Percentiles rank a stretch among this genome's conserved stretches.
Conservation (phyloP, 78 protist genomes). For the Emiliania huxleyi region DNA sequence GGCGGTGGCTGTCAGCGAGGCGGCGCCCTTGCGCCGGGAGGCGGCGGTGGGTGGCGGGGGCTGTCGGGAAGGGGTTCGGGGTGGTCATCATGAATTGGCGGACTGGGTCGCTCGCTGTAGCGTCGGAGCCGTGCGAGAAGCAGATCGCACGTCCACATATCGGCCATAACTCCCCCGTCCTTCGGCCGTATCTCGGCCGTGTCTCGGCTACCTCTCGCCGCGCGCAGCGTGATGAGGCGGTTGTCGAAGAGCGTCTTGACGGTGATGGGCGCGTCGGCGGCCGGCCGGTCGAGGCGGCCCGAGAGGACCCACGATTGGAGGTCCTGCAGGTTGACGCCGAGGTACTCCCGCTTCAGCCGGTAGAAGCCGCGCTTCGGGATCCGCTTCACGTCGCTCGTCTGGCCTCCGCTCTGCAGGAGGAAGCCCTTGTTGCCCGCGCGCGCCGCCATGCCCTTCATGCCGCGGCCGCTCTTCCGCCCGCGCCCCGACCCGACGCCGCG, state of each 20-base stretch:
- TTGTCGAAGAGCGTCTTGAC: background rate
- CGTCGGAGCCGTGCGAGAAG: too few relatives aligned
- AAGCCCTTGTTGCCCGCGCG: background rate
- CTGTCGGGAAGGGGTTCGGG: too few relatives aligned
- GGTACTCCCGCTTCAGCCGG: background rate
- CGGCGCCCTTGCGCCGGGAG: too few relatives aligned
- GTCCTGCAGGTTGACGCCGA: background rate
- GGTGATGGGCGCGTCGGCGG: background rate
- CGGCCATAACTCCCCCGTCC: too few relatives aligned
- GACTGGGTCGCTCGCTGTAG: too few relatives aligned
- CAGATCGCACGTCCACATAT: too few relatives aligned
- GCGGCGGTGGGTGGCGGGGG: too few relatives aligned
- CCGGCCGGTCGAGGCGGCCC: background rate
- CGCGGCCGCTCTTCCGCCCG: background rate
- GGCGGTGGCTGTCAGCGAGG: too few relatives aligned
- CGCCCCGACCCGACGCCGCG: conserved; percentile 1
- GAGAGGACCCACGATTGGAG: background rate
- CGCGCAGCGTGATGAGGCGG: background rate
- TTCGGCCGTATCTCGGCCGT: too few relatives aligned
- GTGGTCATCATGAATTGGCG: too few relatives aligned
- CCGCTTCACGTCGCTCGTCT: background rate
- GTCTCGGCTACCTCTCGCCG: too few relatives aligned
- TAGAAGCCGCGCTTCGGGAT: background rate
- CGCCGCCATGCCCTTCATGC: background rate
- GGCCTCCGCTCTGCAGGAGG: background rate